phyloP scores from a whole-genome alignment of 768 basidiomycete genomes.

The Russula ochroleuca region DNA sequence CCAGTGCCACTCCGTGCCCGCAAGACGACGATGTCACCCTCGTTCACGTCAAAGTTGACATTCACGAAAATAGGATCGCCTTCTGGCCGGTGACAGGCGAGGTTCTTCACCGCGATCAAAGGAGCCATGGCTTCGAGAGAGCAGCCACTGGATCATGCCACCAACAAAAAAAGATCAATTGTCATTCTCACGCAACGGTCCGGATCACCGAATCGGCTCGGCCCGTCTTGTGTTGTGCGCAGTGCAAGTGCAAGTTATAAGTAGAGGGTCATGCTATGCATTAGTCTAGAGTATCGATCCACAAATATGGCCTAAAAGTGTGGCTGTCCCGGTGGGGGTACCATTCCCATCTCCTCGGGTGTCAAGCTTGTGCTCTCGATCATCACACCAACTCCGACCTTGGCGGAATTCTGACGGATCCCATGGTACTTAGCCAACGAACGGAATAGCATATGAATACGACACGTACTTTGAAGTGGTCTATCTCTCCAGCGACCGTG shows the following conservation, averaged over 20 bases:
- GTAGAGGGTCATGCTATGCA: slow-evolving; percentile 16
- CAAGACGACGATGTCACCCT: slow-evolving; percentile 74
- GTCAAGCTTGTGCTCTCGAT: slow-evolving; percentile 82
- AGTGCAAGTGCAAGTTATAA: not conserved
- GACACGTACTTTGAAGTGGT: slow-evolving; percentile 85
- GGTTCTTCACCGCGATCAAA: slow-evolving; percentile 50
- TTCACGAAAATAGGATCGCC: slow-evolving; percentile 54
- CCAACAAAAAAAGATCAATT: not conserved
- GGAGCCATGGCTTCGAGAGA: slow-evolving; percentile 12
- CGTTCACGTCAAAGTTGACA: slow-evolving; percentile 56
- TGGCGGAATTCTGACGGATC: slow-evolving; percentile 70
- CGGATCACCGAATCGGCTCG: not conserved
- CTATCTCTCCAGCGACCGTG: slow-evolving; percentile 93
- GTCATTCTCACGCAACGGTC: slow-evolving; percentile 19
- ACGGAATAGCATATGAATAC: not conserved
- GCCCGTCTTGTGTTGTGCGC: not conserved
- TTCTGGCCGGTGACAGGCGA: slow-evolving; percentile 47
- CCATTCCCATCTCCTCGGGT: slow-evolving; percentile 71
- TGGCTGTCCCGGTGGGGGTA: slow-evolving; percentile 31
- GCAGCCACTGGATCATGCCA: not conserved
- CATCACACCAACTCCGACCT: slow-evolving; percentile 97
- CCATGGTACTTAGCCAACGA: slow-evolving; percentile 5
- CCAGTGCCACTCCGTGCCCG: slow-evolving; percentile 79
- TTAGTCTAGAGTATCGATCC: slow-evolving; percentile 28
- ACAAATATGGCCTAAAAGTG: slow-evolving; percentile 19